These are phyloP conservation scores for Candida vaughaniae DNA, from an alignment of 805 yeast species.

Conservation along the genomic window DNA sequence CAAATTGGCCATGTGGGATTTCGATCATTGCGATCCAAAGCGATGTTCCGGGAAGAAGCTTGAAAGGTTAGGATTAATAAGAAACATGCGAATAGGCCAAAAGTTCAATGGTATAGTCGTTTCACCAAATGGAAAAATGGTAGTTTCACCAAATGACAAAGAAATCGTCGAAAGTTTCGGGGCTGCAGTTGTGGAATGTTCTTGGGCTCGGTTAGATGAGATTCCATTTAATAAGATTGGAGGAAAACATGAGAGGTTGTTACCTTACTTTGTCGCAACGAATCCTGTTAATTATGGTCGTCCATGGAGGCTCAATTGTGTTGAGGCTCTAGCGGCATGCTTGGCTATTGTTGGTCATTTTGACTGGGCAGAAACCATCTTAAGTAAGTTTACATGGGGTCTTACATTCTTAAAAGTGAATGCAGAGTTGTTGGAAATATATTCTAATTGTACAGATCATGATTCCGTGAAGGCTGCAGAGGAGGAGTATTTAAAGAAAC, in stretches of 20 bases:
- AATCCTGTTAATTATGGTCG: constrained; percentile 96
- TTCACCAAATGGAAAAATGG: constrained; percentile 87
- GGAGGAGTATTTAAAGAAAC: constrained; percentile 64
- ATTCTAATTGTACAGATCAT: constrained; percentile 78
- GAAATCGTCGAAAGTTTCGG: constrained; percentile 77
- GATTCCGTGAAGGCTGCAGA: constrained; percentile 73
- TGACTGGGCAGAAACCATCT: constrained; percentile 82
- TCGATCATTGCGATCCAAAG: constrained; percentile 98
- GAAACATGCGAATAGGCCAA: constrained; percentile 82
- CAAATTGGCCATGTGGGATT: constrained; percentile 98
- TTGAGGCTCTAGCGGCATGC: constrained; percentile 96
- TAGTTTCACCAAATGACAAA: constrained; percentile 85
- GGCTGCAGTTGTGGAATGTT: constrained; percentile 97
- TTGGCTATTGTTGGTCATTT: constrained; percentile 88
- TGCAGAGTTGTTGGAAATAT: constrained; percentile 69
- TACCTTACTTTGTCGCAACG: constrained; percentile 94
- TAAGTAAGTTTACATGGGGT: constrained; percentile 91
- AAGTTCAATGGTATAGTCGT: constrained; percentile 89
- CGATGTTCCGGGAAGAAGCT: constrained; percentile 94
- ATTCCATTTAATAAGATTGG: constrained; percentile 94
- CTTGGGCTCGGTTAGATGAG: constrained; percentile 98
- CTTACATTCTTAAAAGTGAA: constrained; percentile 81
- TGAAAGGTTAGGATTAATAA: constrained; percentile 82
- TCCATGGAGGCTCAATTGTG: constrained; percentile 95
- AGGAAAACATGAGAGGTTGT: constrained; percentile 78